phyloP scores from a whole-genome alignment of 2,329 filamentous ascomycete species.

The Chaetomiaceae sp. region DNA sequence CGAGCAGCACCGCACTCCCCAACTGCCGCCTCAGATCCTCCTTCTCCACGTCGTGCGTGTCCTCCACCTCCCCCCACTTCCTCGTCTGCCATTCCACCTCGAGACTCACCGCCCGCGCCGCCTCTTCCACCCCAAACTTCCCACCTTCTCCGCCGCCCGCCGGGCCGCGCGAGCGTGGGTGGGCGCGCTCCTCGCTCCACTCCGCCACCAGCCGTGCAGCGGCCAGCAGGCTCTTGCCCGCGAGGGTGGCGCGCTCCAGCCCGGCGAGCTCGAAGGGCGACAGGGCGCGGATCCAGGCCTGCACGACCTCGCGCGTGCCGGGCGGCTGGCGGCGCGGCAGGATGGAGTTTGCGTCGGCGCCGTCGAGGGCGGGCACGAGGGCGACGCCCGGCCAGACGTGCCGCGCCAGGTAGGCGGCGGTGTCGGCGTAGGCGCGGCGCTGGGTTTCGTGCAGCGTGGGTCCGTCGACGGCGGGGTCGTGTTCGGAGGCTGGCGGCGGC shows the following conservation, averaged over 20 bases:
- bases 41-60: conserved; percentile 93
- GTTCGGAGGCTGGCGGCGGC: conserved; percentile 44
- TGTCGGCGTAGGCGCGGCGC: conserved; percentile 61
- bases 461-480: conserved; percentile 6
- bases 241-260: conserved; percentile 76
- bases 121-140: conserved; percentile 76
- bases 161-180: no score
- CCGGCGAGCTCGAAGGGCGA: conserved; percentile 79
- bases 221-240: conserved; percentile 79
- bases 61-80: conserved; percentile 95
- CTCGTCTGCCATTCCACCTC: conserved; percentile 88
- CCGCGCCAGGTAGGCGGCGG: conserved; percentile 66
- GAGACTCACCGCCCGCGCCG: conserved; percentile 61
- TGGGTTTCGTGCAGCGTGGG: conserved; percentile 66
- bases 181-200: conserved; percentile 68
- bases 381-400: conserved; percentile 80
- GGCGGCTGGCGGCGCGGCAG: conserved; percentile 69
- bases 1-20: conserved; percentile 78
- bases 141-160: conserved; percentile 18
- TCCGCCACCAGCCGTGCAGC: conserved; percentile 74
- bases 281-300: conserved; percentile 70
- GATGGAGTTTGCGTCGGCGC: conserved; percentile 69
- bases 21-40: conserved; percentile 86
- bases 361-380: conserved; percentile 75
- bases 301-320: conserved; percentile 71